A percentile compares a stretch with the other conserved stretches of the same genome.
phyloP scores from a whole-genome alignment of 345 rosid species.

The Eutrema yunnanense region DNA sequence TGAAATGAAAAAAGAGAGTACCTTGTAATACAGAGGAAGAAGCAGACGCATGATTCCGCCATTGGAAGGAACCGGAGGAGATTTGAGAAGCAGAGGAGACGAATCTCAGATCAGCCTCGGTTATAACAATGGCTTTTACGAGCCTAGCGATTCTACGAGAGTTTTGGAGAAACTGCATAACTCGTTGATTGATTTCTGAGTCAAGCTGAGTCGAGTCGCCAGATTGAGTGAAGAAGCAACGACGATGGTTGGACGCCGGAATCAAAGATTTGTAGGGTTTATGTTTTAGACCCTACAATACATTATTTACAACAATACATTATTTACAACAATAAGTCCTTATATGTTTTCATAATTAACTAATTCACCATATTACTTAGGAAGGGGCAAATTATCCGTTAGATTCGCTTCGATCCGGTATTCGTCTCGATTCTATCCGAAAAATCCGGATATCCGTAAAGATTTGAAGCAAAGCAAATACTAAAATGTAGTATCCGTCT shows the following conservation, averaged over 20 bases:
- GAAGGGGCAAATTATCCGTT: too few species aligned
- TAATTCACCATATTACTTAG: background rate
- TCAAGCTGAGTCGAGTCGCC: background rate
- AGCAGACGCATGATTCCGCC: conserved; percentile 5
- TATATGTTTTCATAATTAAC: background rate
- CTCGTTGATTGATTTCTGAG: background rate
- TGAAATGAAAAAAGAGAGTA: background rate
- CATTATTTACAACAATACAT: background rate
- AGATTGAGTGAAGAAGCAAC: too few species aligned
- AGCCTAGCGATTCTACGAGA: conserved; percentile 38
- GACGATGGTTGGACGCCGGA: background rate
- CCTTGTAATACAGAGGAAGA: conserved; percentile 29
- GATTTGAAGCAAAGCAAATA: too few species aligned
- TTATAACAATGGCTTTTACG: conserved; percentile 24
- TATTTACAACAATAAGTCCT: too few species aligned
- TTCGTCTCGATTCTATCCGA: too few species aligned
- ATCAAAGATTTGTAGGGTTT: conserved; percentile 20
- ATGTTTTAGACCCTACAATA: background rate
- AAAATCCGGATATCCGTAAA: too few species aligned
- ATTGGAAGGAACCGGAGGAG: conserved; percentile 21
- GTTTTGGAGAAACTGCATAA: conserved; percentile 40
- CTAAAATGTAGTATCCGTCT: too few species aligned
- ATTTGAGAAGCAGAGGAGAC: conserved; percentile 26
- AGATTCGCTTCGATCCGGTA: too few species aligned
- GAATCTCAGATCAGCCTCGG: conserved; percentile 24